Percentiles rank a stretch among this genome's conserved stretches.
These are phyloP conservation scores for Bothriochloa decipiens DNA, from an alignment of 176 grass and related monocot genomes.

Conservation along the genomic window DNA sequence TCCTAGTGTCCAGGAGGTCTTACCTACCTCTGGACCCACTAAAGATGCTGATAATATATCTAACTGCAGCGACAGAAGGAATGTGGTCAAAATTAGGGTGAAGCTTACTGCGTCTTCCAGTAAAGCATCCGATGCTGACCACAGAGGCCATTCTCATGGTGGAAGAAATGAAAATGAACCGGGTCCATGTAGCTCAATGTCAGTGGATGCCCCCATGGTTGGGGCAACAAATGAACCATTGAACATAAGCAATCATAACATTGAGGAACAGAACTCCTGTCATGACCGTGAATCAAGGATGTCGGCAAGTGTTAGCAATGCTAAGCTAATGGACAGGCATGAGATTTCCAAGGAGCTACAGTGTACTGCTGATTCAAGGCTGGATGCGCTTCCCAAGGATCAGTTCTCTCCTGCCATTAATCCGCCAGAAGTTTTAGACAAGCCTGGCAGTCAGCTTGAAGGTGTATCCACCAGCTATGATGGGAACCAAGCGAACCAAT, in stretches of 20 bases:
- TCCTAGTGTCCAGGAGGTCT: slow-evolving; percentile 61
- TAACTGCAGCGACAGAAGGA: slow-evolving; percentile 86
- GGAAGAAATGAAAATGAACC: slow-evolving; percentile 73
- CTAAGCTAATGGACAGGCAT: slow-evolving; percentile 58
- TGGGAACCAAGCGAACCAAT: slow-evolving; percentile 44
- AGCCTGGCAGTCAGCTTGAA: slow-evolving; percentile 47
- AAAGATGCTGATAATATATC: slow-evolving; percentile 91
- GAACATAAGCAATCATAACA: slow-evolving; percentile 66
- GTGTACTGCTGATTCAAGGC: slow-evolving; percentile 84
- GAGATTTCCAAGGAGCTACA: slow-evolving; percentile 80
- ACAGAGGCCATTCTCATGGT: slow-evolving; percentile 54
- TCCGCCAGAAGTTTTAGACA: slow-evolving; percentile 41
- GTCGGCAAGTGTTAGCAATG: slow-evolving; percentile 82
- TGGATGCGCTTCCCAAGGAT: slow-evolving; percentile 41
- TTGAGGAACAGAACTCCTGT: slow-evolving; percentile 71
- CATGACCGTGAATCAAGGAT: slow-evolving; percentile 80
- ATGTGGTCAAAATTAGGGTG: slow-evolving; percentile 88
- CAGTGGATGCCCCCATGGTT: slow-evolving; percentile 83
- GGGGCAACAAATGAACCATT: slow-evolving; percentile 57
- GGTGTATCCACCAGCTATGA: slow-evolving; percentile 49
- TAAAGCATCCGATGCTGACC: slow-evolving; percentile 77
- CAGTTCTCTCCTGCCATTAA: slow-evolving; percentile 43
- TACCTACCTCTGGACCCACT: slow-evolving; percentile 54
- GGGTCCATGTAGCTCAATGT: slow-evolving; percentile 90
- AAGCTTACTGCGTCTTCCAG: slow-evolving; percentile 73